Evolutionary conservation across 1,284 basidiomycete species (phyloP).

Genomic region (Taiwanofungus camphoratus): DNA sequence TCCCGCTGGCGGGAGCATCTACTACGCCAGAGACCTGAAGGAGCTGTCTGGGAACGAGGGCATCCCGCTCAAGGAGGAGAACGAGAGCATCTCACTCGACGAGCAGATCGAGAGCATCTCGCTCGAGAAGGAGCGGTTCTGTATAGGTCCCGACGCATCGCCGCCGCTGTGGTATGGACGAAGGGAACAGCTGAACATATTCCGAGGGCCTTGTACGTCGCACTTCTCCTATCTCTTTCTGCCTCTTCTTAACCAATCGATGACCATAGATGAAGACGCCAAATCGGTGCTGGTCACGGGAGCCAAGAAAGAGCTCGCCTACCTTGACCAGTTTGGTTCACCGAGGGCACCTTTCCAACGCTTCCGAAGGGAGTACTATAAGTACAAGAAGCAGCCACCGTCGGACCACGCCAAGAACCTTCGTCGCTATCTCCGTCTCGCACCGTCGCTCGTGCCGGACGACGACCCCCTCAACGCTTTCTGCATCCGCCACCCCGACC

Average conservation of each 20-base stretch:
- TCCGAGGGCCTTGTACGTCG: slow-evolving; percentile 43
- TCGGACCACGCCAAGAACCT: slow-evolving; percentile 34
- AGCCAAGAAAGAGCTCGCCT: slow-evolving; percentile 45
- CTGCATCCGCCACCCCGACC: slow-evolving; percentile 34
- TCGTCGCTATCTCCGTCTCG: slow-evolving; percentile 31
- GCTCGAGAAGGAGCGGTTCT: slow-evolving; percentile 34
- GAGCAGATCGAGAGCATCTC: slow-evolving; percentile 28
- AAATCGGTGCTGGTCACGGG: slow-evolving; percentile 38
- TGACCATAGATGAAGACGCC: slow-evolving; percentile 34
- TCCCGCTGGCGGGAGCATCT: slow-evolving; percentile 43
- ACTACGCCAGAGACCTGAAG: slow-evolving; percentile 37
- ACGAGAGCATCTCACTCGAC: slow-evolving; percentile 29
- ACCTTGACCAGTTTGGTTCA: slow-evolving; percentile 42
- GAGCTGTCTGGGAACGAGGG: slow-evolving; percentile 27
- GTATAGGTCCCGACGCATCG: slow-evolving; percentile 41
- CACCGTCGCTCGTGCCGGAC: slow-evolving; percentile 32
- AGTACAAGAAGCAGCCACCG: slow-evolving; percentile 43
- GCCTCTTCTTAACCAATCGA: slow-evolving; percentile 25
- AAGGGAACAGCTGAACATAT: slow-evolving; percentile 39
- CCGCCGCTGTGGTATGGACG: slow-evolving; percentile 41
- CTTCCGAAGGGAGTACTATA: slow-evolving; percentile 36
- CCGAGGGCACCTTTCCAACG: slow-evolving; percentile 43
- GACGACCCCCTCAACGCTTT: slow-evolving; percentile 25
- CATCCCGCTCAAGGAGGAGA: slow-evolving; percentile 33
- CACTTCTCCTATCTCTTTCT: slow-evolving; percentile 20